Evolutionary conservation across 306 rosid species (phyloP).

Genomic region (Ziziphus jujuba): DNA sequence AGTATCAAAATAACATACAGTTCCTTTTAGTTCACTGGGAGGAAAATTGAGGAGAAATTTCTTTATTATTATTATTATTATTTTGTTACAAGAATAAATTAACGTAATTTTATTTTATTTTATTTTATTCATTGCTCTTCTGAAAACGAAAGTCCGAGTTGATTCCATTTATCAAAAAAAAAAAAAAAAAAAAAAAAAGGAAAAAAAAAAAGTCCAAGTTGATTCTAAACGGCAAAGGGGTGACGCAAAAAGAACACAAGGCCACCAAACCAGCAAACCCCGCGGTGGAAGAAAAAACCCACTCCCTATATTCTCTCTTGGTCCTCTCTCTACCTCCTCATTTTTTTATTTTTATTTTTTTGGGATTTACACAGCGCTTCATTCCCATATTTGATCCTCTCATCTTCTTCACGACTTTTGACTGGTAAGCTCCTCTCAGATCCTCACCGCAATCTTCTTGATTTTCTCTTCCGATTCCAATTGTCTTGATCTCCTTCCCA

Average conservation of each 20-base stretch:
- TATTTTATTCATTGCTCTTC: too few relatives aligned
- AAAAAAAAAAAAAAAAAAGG: too few relatives aligned
- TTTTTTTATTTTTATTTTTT: background rate
- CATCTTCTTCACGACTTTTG: constrained; percentile 7
- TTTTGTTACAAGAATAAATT: background rate
- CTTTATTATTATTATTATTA: background rate
- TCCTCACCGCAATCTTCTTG: background rate
- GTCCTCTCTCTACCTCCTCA: constrained; percentile 4
- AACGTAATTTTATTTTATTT: too few relatives aligned
- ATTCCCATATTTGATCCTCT: constrained; percentile 12
- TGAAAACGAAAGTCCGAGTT: constrained; percentile 8
- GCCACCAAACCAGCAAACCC: constrained; percentile 22
- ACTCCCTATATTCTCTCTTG: background rate
- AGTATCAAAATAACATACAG: too few relatives aligned
- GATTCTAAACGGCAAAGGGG: constrained; percentile 14
- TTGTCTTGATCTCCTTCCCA: background rate
- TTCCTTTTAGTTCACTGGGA: too few relatives aligned
- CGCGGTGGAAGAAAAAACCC: constrained; percentile 10
- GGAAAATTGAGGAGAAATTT: too few relatives aligned
- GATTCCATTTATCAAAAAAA: too few relatives aligned
- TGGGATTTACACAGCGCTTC: background rate
- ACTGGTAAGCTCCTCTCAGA: constrained; percentile 20
- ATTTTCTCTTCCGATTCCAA: background rate
- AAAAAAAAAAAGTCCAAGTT: too few relatives aligned
- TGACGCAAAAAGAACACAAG: background rate